phyloP scores from a whole-genome alignment of 805 yeast genomes.

The Ogataea populi-albae region DNA sequence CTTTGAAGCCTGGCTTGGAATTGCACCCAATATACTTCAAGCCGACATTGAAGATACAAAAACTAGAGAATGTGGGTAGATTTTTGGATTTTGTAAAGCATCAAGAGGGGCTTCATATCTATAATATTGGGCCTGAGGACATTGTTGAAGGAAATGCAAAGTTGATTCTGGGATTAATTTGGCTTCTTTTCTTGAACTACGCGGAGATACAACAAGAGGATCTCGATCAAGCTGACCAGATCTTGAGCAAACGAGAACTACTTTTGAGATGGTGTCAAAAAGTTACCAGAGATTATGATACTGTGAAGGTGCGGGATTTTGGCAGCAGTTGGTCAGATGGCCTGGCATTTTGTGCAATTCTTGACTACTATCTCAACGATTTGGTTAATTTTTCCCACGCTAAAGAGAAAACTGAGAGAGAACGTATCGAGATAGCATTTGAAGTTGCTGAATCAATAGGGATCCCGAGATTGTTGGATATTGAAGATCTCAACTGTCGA shows the following conservation, averaged over 20 bases:
- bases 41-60: constrained; percentile 44
- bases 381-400: constrained; percentile 34
- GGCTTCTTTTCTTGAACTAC: constrained; percentile 46
- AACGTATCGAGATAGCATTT: constrained; percentile 38
- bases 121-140: constrained; percentile 48
- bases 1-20: constrained; percentile 23
- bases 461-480: constrained; percentile 52
- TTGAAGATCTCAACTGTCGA: constrained; percentile 47
- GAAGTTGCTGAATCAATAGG: constrained; percentile 44
- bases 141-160: constrained; percentile 48
- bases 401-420: constrained; percentile 27
- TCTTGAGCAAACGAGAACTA: constrained; percentile 35
- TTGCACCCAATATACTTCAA: constrained; percentile 29
- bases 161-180: constrained; percentile 45
- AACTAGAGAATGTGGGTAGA: constrained; percentile 45
- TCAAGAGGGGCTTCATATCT: constrained; percentile 36
- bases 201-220: constrained; percentile 24
- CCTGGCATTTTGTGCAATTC: constrained; percentile 45
- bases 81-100: constrained; percentile 40
- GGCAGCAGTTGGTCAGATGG: constrained; percentile 54
- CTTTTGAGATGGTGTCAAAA: constrained; percentile 54
- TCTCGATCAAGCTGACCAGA: constrained; percentile 8
- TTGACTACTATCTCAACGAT: constrained; percentile 41
- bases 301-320: constrained; percentile 45
- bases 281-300: constrained; percentile 36